phyloP scores from a whole-genome alignment of 164 flowering plant species.

The Berberis thunbergii region DNA sequence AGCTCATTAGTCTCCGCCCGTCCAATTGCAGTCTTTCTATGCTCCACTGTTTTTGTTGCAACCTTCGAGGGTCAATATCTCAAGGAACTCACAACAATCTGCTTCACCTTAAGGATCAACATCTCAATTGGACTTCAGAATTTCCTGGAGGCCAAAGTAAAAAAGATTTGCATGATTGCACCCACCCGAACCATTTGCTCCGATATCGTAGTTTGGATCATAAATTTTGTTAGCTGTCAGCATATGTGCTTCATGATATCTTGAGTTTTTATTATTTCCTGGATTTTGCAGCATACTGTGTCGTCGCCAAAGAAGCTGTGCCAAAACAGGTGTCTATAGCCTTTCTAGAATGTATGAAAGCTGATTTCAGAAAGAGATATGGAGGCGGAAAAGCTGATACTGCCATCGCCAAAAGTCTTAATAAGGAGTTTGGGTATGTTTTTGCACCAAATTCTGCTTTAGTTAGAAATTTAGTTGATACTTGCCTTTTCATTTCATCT shows the following conservation, averaged over 20 bases:
- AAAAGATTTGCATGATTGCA: background rate
- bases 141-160: too few relatives aligned
- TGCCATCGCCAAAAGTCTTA: constrained; percentile 82
- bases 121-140: too few relatives aligned
- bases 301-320: constrained; percentile 86
- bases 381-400: constrained; percentile 94
- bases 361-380: constrained; percentile 76
- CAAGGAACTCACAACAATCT: too few relatives aligned
- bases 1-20: too few relatives aligned
- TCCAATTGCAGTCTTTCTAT: too few relatives aligned
- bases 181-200: background rate
- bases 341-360: constrained; percentile 67
- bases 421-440: constrained; percentile 85
- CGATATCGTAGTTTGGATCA: background rate
- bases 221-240: background rate
- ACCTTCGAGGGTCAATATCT: too few relatives aligned
- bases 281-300: constrained; percentile 67
- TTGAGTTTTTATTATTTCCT: background rate
- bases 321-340: constrained; percentile 81
- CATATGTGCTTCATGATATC: background rate
- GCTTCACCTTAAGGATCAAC: too few relatives aligned
- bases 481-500: too few relatives aligned
- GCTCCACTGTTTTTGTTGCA: too few relatives aligned
- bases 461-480: too few relatives aligned
- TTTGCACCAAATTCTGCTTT: too few relatives aligned